These are phyloP conservation scores for Pseudocercospora fuligena DNA, from an alignment of 2,329 filamentous ascomycete species.

Conservation along the genomic window DNA sequence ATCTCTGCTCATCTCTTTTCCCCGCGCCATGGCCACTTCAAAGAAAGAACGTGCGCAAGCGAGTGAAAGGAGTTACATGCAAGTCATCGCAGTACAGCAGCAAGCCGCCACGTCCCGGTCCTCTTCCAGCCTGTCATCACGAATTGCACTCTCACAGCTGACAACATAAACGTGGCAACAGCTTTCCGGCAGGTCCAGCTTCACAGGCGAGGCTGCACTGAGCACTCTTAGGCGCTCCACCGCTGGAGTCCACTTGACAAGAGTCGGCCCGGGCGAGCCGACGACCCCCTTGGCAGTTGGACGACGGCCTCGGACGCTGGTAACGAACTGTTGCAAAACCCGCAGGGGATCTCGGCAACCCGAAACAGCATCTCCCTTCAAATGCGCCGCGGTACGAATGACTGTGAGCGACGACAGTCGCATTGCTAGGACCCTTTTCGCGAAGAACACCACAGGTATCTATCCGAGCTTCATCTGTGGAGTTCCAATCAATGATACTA, in stretches of 20 bases:
- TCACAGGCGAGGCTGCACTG: not conserved
- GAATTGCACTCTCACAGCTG: not conserved
- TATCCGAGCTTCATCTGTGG: no score
- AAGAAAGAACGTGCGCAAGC: not conserved
- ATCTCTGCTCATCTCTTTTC: not conserved
- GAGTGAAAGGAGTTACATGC: not conserved
- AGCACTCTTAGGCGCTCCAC: constrained; percentile 3
- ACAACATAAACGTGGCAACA: constrained; percentile 7
- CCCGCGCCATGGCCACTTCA: not conserved
- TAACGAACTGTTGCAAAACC: not conserved
- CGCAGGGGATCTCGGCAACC: not conserved
- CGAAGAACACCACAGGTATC: no score
- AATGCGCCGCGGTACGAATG: not conserved
- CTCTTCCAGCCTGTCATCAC: not conserved
- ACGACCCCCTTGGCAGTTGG: not conserved
- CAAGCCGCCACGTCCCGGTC: not conserved
- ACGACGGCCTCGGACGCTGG: no score
- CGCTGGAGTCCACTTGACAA: not conserved
- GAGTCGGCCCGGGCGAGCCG: not conserved
- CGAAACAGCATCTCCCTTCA: not conserved
- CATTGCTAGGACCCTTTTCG: not conserved
- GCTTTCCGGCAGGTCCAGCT: not conserved
- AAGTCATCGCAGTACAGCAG: not conserved
- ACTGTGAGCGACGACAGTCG: not conserved
- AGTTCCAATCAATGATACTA: not conserved